Conservation (phyloP, 2,329 filamentous ascomycete species). For the Leptodontidium sp. region DNA sequence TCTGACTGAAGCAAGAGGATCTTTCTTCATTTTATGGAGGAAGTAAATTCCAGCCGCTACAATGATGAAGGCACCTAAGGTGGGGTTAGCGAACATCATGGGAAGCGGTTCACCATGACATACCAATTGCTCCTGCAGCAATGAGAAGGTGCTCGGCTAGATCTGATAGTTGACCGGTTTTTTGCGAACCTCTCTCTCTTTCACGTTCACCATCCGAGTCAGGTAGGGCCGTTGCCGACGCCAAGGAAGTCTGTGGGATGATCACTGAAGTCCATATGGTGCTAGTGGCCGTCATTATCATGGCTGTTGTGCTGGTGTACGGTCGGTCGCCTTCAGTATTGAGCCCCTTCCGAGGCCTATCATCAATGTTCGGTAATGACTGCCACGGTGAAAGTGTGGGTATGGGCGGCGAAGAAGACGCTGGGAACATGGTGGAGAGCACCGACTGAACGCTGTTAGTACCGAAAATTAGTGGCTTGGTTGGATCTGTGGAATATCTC, state of each 20-base stretch:
- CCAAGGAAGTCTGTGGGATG: slow-evolving; percentile 22
- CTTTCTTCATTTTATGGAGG: slow-evolving; percentile 35
- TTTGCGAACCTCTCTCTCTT: slow-evolving; percentile 12
- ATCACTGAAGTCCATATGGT: slow-evolving; percentile 24
- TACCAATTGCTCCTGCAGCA: slow-evolving; percentile 44
- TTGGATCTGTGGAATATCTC: background rate
- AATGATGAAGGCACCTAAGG: slow-evolving; percentile 44
- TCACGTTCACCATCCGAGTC: slow-evolving; percentile 16
- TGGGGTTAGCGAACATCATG: slow-evolving; percentile 13
- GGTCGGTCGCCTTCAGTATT: slow-evolving; percentile 24
- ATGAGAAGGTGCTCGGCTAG: slow-evolving; percentile 42
- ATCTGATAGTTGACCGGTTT: slow-evolving; percentile 34
- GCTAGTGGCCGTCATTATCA: slow-evolving; percentile 17
- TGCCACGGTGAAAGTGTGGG: slow-evolving; percentile 9
- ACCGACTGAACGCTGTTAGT: slow-evolving; percentile 30
- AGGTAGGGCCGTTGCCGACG: slow-evolving; percentile 15
- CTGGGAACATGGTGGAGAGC: slow-evolving; percentile 29
- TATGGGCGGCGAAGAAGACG: slow-evolving; percentile 19
- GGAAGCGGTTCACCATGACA: slow-evolving; percentile 3
- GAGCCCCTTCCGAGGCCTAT: slow-evolving; percentile 32
- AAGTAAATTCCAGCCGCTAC: slow-evolving; percentile 40
- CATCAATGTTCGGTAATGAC: background rate
- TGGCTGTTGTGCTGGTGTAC: slow-evolving; percentile 13
- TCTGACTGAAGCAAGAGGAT: slow-evolving; percentile 31
- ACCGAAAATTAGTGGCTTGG: background rate